Conservation (phyloP, 2,329 filamentous ascomycete genomes). For the Trichoderma breve region DNA sequence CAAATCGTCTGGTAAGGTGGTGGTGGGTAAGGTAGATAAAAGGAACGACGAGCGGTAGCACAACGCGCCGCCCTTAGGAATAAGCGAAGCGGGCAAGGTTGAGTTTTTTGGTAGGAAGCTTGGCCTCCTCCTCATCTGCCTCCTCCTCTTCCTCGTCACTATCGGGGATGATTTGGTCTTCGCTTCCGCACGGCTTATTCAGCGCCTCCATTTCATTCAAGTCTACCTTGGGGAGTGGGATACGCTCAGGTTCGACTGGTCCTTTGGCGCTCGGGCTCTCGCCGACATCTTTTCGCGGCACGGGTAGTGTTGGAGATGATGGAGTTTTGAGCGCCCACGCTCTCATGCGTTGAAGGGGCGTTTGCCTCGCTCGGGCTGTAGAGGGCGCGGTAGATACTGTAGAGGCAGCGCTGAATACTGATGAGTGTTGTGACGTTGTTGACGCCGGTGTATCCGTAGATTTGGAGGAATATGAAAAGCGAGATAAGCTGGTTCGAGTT, state of each 20-base stretch:
- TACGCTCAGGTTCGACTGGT: constrained; percentile 52
- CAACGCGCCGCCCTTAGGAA: constrained; percentile 21
- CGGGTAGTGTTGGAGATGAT: constrained; percentile 32
- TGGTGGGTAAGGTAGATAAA: not conserved
- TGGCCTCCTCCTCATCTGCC: constrained; percentile 40
- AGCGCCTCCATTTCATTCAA: constrained; percentile 52
- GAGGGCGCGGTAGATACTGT: constrained; percentile 42
- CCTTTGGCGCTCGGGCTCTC: constrained; percentile 35
- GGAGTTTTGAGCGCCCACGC: constrained; percentile 39
- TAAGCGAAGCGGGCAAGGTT: constrained; percentile 52
- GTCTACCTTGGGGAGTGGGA: constrained; percentile 55
- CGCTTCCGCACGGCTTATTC: constrained; percentile 50
- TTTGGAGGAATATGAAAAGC: constrained; percentile 37
- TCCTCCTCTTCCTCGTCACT: constrained; percentile 48
- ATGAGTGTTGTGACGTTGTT: constrained; percentile 35
- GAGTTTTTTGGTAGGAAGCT: constrained; percentile 36
- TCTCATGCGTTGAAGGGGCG: constrained; percentile 55
- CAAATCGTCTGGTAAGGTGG: not conserved
- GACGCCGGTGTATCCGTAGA: constrained; percentile 36
- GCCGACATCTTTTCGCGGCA: constrained; percentile 28
- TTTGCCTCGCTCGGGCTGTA: constrained; percentile 44
- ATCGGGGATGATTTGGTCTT: constrained; percentile 55
- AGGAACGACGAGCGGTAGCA: not conserved
- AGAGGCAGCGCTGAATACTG: constrained; percentile 37
- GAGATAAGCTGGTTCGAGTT: constrained; percentile 32